These are phyloP conservation scores for Fusarium sp. DNA, from an alignment of 2,329 filamentous ascomycete species.

Conservation along the genomic window DNA sequence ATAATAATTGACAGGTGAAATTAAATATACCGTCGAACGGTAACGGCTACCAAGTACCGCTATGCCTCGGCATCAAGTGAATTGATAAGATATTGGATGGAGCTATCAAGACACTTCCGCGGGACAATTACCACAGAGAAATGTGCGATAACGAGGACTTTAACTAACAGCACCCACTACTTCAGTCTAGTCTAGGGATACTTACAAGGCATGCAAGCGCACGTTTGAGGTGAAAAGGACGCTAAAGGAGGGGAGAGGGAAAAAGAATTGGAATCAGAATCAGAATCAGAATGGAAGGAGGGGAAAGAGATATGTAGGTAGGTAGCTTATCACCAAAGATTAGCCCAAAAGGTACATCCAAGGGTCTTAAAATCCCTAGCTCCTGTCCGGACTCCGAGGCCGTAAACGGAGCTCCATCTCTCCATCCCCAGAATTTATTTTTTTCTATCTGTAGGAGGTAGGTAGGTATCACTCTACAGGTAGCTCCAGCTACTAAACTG, in stretches of 20 bases:
- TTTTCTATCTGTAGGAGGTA: constrained; percentile 33
- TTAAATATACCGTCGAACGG: not conserved
- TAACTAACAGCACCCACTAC: not conserved
- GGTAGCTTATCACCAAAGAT: not conserved
- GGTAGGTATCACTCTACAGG: not conserved
- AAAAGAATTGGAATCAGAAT: not conserved
- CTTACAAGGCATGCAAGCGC: not conserved
- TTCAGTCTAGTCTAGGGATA: not conserved
- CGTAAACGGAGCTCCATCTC: constrained; percentile 51
- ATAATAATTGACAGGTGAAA: not conserved
- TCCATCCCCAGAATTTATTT: constrained; percentile 44
- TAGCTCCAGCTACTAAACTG: constrained; percentile 21
- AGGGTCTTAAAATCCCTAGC: not conserved
- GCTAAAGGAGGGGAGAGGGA: constrained; percentile 1
- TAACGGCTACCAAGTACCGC: not conserved
- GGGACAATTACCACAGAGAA: not conserved
- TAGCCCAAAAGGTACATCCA: constrained; percentile 2
- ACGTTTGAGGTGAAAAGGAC: not conserved
- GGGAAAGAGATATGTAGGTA: not conserved
- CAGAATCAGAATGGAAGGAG: not conserved
- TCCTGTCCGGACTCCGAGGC: constrained; percentile 51
- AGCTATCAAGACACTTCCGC: not conserved
- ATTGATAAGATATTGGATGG: not conserved
- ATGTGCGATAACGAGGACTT: not conserved
- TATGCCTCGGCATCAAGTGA: not conserved